A percentile compares a stretch with the other conserved stretches of the same genome.
These are phyloP conservation scores for Dothiorella sarmentorum DNA, from an alignment of 2,329 filamentous ascomycete genomes.

Conservation along the genomic window DNA sequence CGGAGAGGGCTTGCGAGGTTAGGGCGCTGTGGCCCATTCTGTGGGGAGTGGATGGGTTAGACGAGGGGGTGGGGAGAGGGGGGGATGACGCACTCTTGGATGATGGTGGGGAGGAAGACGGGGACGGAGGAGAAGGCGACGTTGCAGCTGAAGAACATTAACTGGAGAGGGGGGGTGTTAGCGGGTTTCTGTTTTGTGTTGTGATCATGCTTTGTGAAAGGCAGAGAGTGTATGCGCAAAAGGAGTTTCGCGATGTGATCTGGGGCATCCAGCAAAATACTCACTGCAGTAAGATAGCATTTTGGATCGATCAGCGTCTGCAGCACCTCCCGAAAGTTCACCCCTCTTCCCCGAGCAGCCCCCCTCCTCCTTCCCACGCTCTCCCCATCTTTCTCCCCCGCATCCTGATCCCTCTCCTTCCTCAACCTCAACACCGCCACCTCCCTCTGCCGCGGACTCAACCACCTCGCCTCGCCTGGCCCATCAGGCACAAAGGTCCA, in stretches of 20 bases:
- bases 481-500: constrained; percentile 75
- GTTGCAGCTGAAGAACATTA: constrained; percentile 85
- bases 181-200: constrained; percentile 19
- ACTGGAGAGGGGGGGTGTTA: constrained; percentile 21
- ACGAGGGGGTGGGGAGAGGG: too few species aligned
- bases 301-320: constrained; percentile 63
- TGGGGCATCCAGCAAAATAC: too few species aligned
- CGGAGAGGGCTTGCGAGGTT: constrained; percentile 71
- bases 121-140: constrained; percentile 85
- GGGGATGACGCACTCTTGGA: constrained; percentile 51
- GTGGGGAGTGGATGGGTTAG: background rate
- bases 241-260: constrained; percentile 7
- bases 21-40: constrained; percentile 68
- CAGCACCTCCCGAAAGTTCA: constrained; percentile 57
- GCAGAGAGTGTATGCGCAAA: too few species aligned
- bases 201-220: too few species aligned
- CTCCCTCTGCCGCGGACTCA: constrained; percentile 48
- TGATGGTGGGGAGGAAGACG: constrained; percentile 80
- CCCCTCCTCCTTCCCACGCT: constrained; percentile 8
- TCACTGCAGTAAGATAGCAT: constrained; percentile 66
- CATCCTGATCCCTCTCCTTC: constrained; percentile 39
- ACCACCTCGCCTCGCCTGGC: constrained; percentile 49
- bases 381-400: constrained; percentile 25
- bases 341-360: constrained; percentile 27
- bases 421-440: constrained; percentile 69